Conservation (phyloP, 306 rosid genomes). For the Hylodesmum podocarpum region DNA sequence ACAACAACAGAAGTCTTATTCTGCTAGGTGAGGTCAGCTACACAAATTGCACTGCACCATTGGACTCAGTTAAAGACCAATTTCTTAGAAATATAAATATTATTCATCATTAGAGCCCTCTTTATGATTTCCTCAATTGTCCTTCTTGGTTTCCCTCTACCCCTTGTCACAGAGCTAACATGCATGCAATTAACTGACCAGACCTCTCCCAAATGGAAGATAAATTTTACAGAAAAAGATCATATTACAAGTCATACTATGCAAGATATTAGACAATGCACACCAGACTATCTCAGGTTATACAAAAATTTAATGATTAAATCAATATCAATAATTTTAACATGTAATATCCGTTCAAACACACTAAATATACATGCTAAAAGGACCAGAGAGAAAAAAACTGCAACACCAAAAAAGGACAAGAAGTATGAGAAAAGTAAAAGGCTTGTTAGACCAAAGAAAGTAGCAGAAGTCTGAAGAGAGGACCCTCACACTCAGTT, state of each 20-base stretch:
- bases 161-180: background rate
- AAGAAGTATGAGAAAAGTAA: background rate
- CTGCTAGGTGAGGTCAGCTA: background rate
- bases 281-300: background rate
- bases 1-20: background rate
- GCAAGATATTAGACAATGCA: background rate
- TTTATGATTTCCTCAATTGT: background rate
- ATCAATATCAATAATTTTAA: slow-evolving; percentile 1
- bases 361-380: background rate
- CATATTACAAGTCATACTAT: background rate
- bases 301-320: background rate
- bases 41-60: background rate
- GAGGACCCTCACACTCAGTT: background rate
- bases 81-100: background rate
- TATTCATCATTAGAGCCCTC: background rate
- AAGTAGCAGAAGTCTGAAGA: background rate
- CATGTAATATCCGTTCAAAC: background rate
- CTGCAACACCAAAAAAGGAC: background rate
- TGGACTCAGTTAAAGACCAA: background rate
- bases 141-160: background rate
- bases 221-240: background rate
- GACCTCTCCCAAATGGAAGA: background rate
- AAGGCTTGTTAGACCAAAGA: background rate
- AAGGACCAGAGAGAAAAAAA: background rate
- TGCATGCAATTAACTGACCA: background rate